Evolutionary conservation across 2,329 filamentous ascomycete species (phyloP).

Genomic region (Hypoxylon sp.): DNA sequence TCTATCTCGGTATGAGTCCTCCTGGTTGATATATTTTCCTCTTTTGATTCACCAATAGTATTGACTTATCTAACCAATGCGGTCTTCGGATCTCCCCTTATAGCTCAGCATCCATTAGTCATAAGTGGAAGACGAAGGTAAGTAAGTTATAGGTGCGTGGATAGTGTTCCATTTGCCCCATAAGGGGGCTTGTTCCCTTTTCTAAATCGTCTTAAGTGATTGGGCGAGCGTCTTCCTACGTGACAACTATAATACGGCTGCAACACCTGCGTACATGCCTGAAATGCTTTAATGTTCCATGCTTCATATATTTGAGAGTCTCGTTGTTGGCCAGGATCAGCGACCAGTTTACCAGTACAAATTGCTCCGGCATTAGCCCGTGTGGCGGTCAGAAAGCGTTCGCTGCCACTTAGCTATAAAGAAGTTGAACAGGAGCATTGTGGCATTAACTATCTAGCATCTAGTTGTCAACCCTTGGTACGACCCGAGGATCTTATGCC

Average conservation of each 20-base stretch:
- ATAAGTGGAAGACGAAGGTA: constrained; percentile 28
- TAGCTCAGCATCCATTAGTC: constrained; percentile 23
- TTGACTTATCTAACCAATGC: constrained; percentile 21
- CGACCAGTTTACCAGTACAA: constrained; percentile 31
- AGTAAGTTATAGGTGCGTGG: constrained; percentile 34
- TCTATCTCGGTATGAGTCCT: constrained; percentile 28
- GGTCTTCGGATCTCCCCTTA: constrained; percentile 17
- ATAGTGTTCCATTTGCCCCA: constrained; percentile 36
- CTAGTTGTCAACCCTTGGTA: constrained; percentile 18
- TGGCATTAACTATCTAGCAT: constrained; percentile 31
- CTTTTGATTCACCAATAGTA: constrained; percentile 14
- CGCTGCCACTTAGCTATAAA: constrained; percentile 32
- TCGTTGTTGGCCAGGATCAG: constrained; percentile 38
- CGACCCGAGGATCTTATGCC: constrained; percentile 37
- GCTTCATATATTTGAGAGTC: constrained; percentile 23
- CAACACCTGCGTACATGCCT: constrained; percentile 29
- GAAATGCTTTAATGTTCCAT: constrained; percentile 25
- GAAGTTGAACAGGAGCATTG: constrained; percentile 33
- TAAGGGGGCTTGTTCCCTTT: constrained; percentile 26
- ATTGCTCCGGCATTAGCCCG: constrained; percentile 40
- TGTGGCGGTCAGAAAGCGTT: constrained; percentile 42
- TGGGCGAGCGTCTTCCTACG: constrained; percentile 23
- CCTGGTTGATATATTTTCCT: constrained; percentile 25
- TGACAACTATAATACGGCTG: constrained; percentile 39
- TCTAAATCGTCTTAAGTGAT: constrained; percentile 26